Conservation (phyloP, 164 flowering plant species). For the Amborella trichopoda region DNA sequence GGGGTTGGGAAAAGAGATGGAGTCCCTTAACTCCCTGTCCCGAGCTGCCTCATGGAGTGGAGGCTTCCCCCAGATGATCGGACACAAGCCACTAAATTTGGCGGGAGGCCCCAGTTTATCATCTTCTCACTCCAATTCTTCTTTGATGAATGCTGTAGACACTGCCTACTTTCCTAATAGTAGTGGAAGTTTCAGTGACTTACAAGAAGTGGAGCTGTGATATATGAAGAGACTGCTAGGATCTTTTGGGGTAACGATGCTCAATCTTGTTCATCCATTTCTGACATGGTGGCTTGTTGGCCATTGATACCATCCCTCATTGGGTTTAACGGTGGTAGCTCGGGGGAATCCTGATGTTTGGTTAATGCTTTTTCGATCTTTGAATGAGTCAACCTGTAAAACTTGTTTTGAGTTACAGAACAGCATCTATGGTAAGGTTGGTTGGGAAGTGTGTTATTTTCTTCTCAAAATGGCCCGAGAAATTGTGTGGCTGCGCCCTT, state of each 20-base stretch:
- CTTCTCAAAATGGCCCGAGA: constrained; percentile 5
- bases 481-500: constrained; percentile 10
- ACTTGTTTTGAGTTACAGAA: constrained; percentile 1
- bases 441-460: constrained; percentile 9
- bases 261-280: constrained; percentile 2
- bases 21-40: constrained; percentile 23
- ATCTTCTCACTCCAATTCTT: constrained; percentile 23
- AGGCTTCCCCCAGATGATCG: constrained; percentile 15
- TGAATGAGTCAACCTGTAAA: not conserved
- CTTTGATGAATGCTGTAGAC: constrained; percentile 15
- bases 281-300: not conserved
- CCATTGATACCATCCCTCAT: constrained; percentile 4
- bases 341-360: constrained; percentile 1
- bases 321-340: constrained; percentile 6
- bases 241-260: not conserved
- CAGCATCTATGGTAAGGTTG: not conserved
- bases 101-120: not conserved
- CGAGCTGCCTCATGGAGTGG: constrained; percentile 70
- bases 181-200: constrained; percentile 40
- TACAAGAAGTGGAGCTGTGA: constrained; percentile 74
- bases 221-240: not conserved
- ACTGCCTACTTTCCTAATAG: constrained; percentile 14
- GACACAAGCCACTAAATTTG: constrained; percentile 13
- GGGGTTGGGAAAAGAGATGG: constrained; percentile 5
- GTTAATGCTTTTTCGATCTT: not conserved